Evolutionary conservation across 2,329 filamentous ascomycete genomes (phyloP).

Genomic region (Fusarium albidum): DNA sequence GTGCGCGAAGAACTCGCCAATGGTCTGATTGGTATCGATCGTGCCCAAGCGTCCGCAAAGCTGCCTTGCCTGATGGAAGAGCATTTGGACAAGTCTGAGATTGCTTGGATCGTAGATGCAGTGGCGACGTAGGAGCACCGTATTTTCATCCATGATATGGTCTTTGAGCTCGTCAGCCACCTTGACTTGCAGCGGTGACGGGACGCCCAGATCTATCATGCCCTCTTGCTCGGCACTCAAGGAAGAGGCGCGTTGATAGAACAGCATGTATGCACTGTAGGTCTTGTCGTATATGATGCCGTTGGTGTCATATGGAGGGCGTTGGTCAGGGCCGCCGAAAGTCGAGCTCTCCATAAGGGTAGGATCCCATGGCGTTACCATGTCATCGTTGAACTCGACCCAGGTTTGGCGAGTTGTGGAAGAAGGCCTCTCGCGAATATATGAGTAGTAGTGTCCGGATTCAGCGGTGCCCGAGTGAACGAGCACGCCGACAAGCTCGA

Average conservation of each 20-base stretch:
- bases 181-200: slow-evolving; percentile 51
- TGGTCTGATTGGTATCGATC: slow-evolving; percentile 5
- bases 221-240: slow-evolving; percentile 62
- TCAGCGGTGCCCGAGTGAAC: slow-evolving; percentile 94
- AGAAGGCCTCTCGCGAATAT: slow-evolving; percentile 80
- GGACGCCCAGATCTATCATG: slow-evolving; percentile 46
- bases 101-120: slow-evolving; percentile 81
- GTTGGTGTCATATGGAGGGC: slow-evolving; percentile 54
- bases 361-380: slow-evolving; percentile 79
- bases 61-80: slow-evolving; percentile 65
- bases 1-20: slow-evolving; percentile 10
- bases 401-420: slow-evolving; percentile 63
- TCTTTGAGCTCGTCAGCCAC: slow-evolving; percentile 57
- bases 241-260: slow-evolving; percentile 84
- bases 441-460: slow-evolving; percentile 97
- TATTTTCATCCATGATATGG: slow-evolving; percentile 77
- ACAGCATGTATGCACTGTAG: slow-evolving; percentile 96
- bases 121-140: slow-evolving; percentile 76
- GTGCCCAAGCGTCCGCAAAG: slow-evolving; percentile 45
- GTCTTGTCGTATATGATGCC: slow-evolving; percentile 69
- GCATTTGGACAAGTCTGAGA: slow-evolving; percentile 68
- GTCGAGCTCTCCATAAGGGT: slow-evolving; percentile 76
- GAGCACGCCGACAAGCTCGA: slow-evolving; percentile 93
- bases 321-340: slow-evolving; percentile 76
- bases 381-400: slow-evolving; percentile 96